Evolutionary conservation across 352 stramenopile species (phyloP), one percentile per base, ranked within the genome.

Genomic region (Globisporangium nodosum): DNA sequence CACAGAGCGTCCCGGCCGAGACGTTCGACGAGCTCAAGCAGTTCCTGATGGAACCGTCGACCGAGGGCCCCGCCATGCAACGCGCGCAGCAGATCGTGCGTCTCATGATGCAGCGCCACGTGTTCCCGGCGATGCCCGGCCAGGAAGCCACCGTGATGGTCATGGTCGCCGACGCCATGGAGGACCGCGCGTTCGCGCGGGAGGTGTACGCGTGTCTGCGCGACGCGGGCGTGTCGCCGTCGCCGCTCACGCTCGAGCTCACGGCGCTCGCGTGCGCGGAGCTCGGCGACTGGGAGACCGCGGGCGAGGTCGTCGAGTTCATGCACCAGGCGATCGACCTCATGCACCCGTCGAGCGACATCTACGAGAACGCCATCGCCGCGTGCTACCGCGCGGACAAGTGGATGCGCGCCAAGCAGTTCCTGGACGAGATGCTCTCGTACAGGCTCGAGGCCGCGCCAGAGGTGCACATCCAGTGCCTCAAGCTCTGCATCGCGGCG

Each of bases 101-200:
- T 0, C 49, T 37, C 1, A 86, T 84, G 68, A 76, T 92, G 74
- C 54, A 73, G 24, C 66, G 57, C n/a, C 74, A 88, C 60, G 68
- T 90, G 45, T 79, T 88, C 59, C 66, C 79, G 13, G 58, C 62
- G 21, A 92, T 90, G 78, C 74, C 72, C 30, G 82, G 82, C 7
- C 76, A 88, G 60, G 82, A 92, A 39, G 77, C 81, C 15, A 85
- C 79, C 16, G 79, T 92, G 18, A 85, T 92, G 76, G 75, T 81
- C 60, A 92, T 92, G 81, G 74, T 90, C 21, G 78, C 79, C 1
- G 70, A 88, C 52, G 77, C 76, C 9, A 71, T 84, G 60, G 52
- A 86, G 33, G 73, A 88, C 62, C 60, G 59, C 15, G 46, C 63
- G 31, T 87, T 90, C 42, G 74, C 87, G 3, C 56, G 87, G 43